Conservation (phyloP, 2,329 filamentous ascomycete species). For the Ascochyta clinopodiicola region DNA sequence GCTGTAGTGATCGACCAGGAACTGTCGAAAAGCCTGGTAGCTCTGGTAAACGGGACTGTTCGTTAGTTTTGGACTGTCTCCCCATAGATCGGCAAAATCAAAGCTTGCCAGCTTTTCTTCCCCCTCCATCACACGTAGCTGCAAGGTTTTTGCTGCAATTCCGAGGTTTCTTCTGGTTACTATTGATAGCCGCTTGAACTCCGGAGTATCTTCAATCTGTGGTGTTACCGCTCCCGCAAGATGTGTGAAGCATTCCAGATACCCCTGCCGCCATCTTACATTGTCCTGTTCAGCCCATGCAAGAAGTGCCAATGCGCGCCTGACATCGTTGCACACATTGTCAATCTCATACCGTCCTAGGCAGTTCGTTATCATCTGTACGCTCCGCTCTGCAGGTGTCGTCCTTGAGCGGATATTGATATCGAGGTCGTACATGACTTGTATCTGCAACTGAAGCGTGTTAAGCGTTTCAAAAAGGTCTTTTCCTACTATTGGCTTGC, state of each 20-base stretch:
- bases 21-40: constrained; percentile 66
- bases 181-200: constrained; percentile 65
- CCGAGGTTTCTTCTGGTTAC: constrained; percentile 70
- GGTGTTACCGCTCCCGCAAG: constrained; percentile 64
- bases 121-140: constrained; percentile 67
- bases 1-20: constrained; percentile 66
- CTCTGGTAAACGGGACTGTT: constrained; percentile 57
- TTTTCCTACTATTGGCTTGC: constrained; percentile 69
- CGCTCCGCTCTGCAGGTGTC: constrained; percentile 54
- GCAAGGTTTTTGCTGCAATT: constrained; percentile 65
- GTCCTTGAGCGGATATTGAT: constrained; percentile 30
- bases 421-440: constrained; percentile 60
- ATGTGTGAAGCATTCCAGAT: constrained; percentile 71
- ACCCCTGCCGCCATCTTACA: constrained; percentile 71
- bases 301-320: constrained; percentile 66
- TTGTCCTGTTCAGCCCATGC: constrained; percentile 69
- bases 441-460: constrained; percentile 67
- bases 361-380: constrained; percentile 67
- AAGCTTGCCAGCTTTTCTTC: constrained; percentile 68
- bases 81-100: constrained; percentile 68
- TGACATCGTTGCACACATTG: constrained; percentile 67
- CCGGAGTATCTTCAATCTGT: constrained; percentile 57
- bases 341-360: constrained; percentile 66
- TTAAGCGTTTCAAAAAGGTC: constrained; percentile 68
- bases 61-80: constrained; percentile 40